These are phyloP conservation scores for Colletotrichum cuscutae DNA, from an alignment of 2,329 filamentous ascomycete genomes.

Conservation along the genomic window DNA sequence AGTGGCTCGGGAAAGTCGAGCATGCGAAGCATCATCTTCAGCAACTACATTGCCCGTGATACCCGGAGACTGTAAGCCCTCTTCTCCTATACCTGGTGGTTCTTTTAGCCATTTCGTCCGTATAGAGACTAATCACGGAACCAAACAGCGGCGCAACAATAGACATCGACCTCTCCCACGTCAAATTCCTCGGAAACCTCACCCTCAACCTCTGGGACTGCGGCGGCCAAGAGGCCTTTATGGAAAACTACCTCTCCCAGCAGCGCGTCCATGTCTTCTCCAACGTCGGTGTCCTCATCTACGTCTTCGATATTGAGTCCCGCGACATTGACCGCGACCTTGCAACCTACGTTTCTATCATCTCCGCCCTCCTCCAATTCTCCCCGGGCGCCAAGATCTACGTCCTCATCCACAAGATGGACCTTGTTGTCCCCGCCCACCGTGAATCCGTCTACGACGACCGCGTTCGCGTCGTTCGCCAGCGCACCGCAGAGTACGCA, in stretches of 20 bases:
- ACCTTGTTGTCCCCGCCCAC: constrained; percentile 84
- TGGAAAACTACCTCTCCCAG: constrained; percentile 96
- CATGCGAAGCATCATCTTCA: constrained; percentile 99
- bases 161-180: constrained; percentile 97
- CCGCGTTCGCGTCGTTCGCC: constrained; percentile 79
- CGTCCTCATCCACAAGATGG: constrained; percentile 98
- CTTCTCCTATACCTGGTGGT: background rate
- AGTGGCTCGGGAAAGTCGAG: constrained; percentile 97
- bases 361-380: constrained; percentile 88
- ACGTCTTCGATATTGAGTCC: constrained; percentile 98
- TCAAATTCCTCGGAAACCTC: constrained; percentile 98
- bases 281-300: constrained; percentile 96
- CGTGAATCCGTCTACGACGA: constrained; percentile 88
- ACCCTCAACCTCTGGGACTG: constrained; percentile 99
- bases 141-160: constrained; percentile 83
- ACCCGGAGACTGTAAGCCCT: constrained; percentile 78
- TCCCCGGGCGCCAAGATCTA: constrained; percentile 86
- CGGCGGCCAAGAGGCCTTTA: constrained; percentile 97
- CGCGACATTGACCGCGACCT: constrained; percentile 94
- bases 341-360: constrained; percentile 90
- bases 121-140: background rate
- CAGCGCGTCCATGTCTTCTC: constrained; percentile 97
- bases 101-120: background rate
- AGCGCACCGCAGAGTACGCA: constrained; percentile 72
- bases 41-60: constrained; percentile 97